phyloP scores from a whole-genome alignment of 495 filamentous ascomycete genomes.

The Xylaria scruposa region DNA sequence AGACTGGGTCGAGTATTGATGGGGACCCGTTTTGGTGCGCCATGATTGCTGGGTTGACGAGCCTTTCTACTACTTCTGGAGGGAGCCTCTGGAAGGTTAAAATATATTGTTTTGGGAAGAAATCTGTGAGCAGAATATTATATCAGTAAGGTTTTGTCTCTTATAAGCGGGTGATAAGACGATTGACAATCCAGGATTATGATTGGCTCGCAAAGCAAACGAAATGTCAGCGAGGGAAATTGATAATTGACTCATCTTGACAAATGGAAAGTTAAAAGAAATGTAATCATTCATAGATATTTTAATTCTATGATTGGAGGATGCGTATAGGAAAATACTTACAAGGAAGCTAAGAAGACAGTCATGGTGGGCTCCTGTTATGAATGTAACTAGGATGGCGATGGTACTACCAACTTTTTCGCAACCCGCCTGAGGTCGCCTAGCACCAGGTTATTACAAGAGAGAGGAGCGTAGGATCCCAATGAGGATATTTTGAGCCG shows the following conservation, averaged over 20 bases:
- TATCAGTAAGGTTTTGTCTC: neutral
- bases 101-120: slow-evolving; percentile 88
- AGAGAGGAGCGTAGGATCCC: neutral
- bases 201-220: neutral
- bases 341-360: slow-evolving; percentile 85
- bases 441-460: neutral
- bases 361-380: slow-evolving; percentile 66
- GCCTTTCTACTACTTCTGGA: slow-evolving; percentile 4
- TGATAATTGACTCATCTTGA: neutral
- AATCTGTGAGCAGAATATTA: slow-evolving; percentile 60
- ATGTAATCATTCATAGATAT: neutral
- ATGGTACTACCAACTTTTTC: too few species aligned
- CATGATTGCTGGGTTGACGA: slow-evolving; percentile 36
- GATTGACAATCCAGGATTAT: neutral
- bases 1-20: slow-evolving; percentile 52
- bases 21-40: slow-evolving; percentile 37
- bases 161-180: neutral
- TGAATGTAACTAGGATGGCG: neutral
- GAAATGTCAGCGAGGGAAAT: neutral
- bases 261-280: neutral
- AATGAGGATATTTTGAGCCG: neutral
- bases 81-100: slow-evolving; percentile 56
- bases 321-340: slow-evolving; percentile 47
- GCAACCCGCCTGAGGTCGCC: too few species aligned
- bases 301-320: slow-evolving; percentile 18